Conservation (phyloP, 768 basidiomycete species). For the Tylopilus subfusipes region DNA sequence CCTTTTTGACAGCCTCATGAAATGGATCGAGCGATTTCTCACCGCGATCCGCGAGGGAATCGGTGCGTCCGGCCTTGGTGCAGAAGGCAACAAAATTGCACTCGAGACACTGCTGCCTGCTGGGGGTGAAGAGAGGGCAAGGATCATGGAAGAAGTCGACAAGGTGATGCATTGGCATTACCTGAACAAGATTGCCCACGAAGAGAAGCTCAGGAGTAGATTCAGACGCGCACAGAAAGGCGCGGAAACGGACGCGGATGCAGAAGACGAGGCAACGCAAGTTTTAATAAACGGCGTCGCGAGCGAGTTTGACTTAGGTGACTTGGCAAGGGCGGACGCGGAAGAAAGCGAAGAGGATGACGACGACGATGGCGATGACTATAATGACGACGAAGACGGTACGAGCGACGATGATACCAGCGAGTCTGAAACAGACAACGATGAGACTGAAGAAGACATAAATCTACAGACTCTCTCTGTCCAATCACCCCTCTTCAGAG, state of each 20-base stretch:
- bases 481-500: background rate
- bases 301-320: constrained; percentile 77
- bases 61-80: constrained; percentile 36
- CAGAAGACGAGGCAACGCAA: constrained; percentile 76
- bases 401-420: constrained; percentile 36
- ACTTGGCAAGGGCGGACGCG: constrained; percentile 73
- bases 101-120: constrained; percentile 91
- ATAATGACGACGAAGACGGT: constrained; percentile 45
- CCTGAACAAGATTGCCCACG: constrained; percentile 87
- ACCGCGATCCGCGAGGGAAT: constrained; percentile 88
- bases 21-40: constrained; percentile 95
- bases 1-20: constrained; percentile 91
- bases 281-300: constrained; percentile 79
- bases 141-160: constrained; percentile 84
- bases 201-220: constrained; percentile 84
- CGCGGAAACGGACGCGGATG: constrained; percentile 49
- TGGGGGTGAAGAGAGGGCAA: constrained; percentile 67
- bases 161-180: constrained; percentile 90
- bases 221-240: constrained; percentile 61
- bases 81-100: constrained; percentile 42
- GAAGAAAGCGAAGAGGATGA: constrained; percentile 54
- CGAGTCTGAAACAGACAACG: constrained; percentile 32
- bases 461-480: background rate
- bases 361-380: constrained; percentile 34
- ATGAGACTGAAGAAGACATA: constrained; percentile 11